Conservation (phyloP, 345 rosid genomes). For the Dipteronia sinensis region DNA sequence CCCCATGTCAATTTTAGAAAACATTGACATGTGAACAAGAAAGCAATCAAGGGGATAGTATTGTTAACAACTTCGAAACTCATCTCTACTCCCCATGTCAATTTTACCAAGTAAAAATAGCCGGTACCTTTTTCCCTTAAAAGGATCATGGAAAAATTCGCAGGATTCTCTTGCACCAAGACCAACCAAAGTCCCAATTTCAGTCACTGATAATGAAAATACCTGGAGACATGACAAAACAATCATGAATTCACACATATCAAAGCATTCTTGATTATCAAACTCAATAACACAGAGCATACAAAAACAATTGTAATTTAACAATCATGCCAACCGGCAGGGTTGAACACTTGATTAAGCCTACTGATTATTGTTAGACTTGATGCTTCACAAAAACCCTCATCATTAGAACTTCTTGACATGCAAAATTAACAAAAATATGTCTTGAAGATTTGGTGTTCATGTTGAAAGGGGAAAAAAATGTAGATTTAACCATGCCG, state of each 20-base stretch:
- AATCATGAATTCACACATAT: constrained; percentile 10
- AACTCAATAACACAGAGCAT: background rate
- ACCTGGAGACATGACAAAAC: constrained; percentile 47
- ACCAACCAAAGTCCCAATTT: constrained; percentile 70
- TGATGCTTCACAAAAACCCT: background rate
- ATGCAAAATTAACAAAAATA: background rate
- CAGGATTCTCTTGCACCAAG: constrained; percentile 76
- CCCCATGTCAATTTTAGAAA: too few species aligned
- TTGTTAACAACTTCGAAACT: background rate
- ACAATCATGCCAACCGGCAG: background rate
- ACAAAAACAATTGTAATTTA: background rate
- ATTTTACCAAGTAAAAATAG: background rate
- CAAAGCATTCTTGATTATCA: constrained; percentile 1
- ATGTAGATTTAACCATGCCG: background rate
- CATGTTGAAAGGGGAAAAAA: background rate
- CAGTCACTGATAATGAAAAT: constrained; percentile 80
- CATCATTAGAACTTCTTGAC: background rate
- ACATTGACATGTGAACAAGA: background rate
- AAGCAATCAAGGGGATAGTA: background rate
- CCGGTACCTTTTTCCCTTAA: constrained; percentile 77
- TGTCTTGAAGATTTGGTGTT: background rate
- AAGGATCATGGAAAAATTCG: constrained; percentile 88
- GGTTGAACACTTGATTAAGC: background rate
- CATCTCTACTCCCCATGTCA: background rate
- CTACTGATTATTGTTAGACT: background rate